phyloP scores from a whole-genome alignment of 441 rosid genomes.

The Croton laevigatus region DNA sequence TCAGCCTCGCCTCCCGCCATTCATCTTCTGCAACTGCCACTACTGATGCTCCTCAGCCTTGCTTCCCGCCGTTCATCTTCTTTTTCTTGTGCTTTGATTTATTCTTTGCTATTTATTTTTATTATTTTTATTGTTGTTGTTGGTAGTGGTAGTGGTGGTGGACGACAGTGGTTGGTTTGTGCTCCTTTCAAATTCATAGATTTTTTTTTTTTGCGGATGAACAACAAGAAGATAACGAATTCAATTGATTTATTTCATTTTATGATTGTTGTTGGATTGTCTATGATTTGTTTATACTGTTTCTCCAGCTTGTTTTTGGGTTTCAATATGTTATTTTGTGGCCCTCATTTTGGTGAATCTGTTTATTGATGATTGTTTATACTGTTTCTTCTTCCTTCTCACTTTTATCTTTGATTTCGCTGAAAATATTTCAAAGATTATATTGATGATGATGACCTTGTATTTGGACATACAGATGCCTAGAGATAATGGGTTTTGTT shows the following conservation, averaged over 20 bases:
- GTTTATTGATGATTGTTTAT: neutral
- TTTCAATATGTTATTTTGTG: neutral
- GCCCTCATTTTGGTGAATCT: neutral
- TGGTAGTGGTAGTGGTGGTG: no score
- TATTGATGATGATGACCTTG: no score
- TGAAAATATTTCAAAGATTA: neutral
- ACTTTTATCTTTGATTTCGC: neutral
- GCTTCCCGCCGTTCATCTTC: no score
- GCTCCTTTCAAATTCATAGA: no score
- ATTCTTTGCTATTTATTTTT: no score
- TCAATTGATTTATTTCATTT: neutral
- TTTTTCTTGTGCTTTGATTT: no score
- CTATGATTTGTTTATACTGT: neutral
- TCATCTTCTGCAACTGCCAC: no score
- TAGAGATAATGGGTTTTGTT: neutral
- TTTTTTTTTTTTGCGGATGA: neutral
- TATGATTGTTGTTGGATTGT: neutral
- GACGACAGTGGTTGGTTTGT: no score
- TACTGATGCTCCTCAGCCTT: no score
- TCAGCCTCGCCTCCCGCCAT: no score
- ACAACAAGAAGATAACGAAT: neutral
- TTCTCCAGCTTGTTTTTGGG: neutral
- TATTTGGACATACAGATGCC: conserved; percentile 7
- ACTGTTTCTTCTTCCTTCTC: neutral
- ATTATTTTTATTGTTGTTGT: no score